Conservation (phyloP, 2,329 filamentous ascomycete genomes). For the Chlorencoelia australis region DNA sequence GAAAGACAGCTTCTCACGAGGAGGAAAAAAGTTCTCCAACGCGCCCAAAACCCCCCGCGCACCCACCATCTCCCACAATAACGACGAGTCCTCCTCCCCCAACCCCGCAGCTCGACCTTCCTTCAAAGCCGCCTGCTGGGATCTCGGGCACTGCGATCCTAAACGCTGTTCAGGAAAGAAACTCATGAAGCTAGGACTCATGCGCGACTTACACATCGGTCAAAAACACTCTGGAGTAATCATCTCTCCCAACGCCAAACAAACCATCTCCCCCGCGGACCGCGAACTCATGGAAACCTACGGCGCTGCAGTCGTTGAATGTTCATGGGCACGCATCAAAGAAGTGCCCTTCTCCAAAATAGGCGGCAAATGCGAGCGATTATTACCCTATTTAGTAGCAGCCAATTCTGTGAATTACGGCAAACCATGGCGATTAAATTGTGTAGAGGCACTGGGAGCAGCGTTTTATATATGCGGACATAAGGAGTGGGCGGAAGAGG, state of each 20-base stretch:
- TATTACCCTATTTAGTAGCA: slow-evolving; percentile 90
- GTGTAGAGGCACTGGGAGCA: slow-evolving; percentile 86
- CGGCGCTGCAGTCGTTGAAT: slow-evolving; percentile 93
- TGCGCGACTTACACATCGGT: slow-evolving; percentile 85
- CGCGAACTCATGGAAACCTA: slow-evolving; percentile 71
- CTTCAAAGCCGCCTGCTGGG: slow-evolving; percentile 96
- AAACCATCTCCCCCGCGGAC: slow-evolving; percentile 74
- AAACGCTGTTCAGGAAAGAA: slow-evolving; percentile 95
- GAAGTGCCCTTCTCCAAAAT: slow-evolving; percentile 89
- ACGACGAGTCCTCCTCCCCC: slow-evolving; percentile 32
- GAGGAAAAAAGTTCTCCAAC: slow-evolving; percentile 59
- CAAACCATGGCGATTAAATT: slow-evolving; percentile 89
- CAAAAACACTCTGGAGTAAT: slow-evolving; percentile 89
- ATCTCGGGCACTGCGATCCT: slow-evolving; percentile 93
- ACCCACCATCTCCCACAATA: slow-evolving; percentile 36
- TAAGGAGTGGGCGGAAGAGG: slow-evolving; percentile 77
- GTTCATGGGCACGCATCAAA: slow-evolving; percentile 85
- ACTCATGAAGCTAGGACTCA: slow-evolving; percentile 82
- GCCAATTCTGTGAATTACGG: slow-evolving; percentile 98
- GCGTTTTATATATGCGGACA: slow-evolving; percentile 91
- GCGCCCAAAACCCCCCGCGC: slow-evolving; percentile 37
- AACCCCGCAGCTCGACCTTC: slow-evolving; percentile 34
- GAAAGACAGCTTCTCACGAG: slow-evolving; percentile 65
- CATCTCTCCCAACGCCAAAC: slow-evolving; percentile 89
- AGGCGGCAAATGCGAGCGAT: slow-evolving; percentile 82